Evolutionary conservation across 1,139 yeast species (phyloP).

Genomic region (Saccharomyces pastorianus): DNA sequence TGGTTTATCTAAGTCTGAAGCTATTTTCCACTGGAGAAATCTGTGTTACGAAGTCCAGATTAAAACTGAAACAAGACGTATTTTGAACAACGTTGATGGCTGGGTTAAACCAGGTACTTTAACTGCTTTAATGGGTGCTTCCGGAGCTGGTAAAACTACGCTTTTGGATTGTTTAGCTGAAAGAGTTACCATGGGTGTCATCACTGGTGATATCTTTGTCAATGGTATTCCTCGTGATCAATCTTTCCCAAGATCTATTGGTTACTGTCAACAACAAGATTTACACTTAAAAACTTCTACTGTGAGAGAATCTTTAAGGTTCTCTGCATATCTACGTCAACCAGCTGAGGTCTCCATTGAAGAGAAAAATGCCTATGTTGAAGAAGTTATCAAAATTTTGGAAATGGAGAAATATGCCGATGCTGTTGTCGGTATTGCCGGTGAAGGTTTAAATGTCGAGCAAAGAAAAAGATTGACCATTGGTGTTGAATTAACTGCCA

Average conservation of each 20-base stretch:
- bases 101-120: constrained; percentile 47
- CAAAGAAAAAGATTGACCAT: constrained; percentile 55
- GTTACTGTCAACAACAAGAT: constrained; percentile 58
- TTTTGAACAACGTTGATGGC: constrained; percentile 44
- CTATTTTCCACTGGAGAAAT: constrained; percentile 39
- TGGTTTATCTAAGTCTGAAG: constrained; percentile 14
- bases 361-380: constrained; percentile 45
- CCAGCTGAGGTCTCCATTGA: constrained; percentile 40
- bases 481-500: constrained; percentile 48
- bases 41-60: constrained; percentile 37
- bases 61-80: constrained; percentile 30
- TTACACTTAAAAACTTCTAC: constrained; percentile 46
- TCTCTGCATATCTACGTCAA: constrained; percentile 50
- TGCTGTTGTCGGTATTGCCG: constrained; percentile 48
- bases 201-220: constrained; percentile 52
- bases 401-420: constrained; percentile 49
- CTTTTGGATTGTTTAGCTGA: constrained; percentile 51
- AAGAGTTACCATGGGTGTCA: constrained; percentile 44
- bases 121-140: constrained; percentile 62
- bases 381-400: constrained; percentile 42
- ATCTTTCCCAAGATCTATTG: constrained; percentile 49
- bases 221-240: constrained; percentile 43
- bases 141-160: constrained; percentile 69
- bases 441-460: constrained; percentile 52
- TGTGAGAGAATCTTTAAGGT: constrained; percentile 47